A percentile compares a stretch with the other conserved stretches of the same genome.
Conservation (phyloP, 208 protist genomes). For the Ichthyophonus hoferi region DNA sequence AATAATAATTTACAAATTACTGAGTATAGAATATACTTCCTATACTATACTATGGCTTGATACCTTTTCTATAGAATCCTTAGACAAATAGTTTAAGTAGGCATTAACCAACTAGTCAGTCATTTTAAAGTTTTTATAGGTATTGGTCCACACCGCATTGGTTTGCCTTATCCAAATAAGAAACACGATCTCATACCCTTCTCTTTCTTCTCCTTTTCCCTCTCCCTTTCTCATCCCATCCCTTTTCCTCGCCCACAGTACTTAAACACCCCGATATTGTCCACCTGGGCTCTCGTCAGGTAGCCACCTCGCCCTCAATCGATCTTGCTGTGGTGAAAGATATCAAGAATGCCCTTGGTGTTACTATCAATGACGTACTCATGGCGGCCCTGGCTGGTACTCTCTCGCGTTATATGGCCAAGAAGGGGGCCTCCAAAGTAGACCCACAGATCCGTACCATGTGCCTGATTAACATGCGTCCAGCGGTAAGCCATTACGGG, state of each 20-base stretch:
- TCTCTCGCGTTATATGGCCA: neutral
- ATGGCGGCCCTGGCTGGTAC: neutral
- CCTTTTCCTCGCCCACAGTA: neutral
- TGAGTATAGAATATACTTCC: no score
- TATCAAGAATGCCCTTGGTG: constrained; percentile 8
- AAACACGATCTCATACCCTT: neutral
- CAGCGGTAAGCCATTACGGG: no score
- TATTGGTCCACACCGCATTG: no score
- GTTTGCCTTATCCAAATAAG: no score
- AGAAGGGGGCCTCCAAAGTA: neutral
- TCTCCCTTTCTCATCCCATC: neutral
- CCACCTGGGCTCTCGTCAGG: neutral
- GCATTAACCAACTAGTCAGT: no score
- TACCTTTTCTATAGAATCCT: no score
- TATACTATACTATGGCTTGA: no score
- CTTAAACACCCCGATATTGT: neutral
- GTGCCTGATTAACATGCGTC: constrained; percentile 22
- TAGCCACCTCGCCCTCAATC: neutral
- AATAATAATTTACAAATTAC: no score
- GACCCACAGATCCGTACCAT: neutral
- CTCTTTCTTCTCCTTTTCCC: neutral
- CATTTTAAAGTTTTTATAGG: no score
- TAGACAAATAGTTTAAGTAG: no score
- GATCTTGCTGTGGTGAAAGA: neutral
- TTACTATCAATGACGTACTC: constrained; percentile 10